Percentiles rank a stretch among this genome's conserved stretches.
Evolutionary conservation across 148 eudicot species (phyloP).

Genomic region (Silene uniflora): DNA sequence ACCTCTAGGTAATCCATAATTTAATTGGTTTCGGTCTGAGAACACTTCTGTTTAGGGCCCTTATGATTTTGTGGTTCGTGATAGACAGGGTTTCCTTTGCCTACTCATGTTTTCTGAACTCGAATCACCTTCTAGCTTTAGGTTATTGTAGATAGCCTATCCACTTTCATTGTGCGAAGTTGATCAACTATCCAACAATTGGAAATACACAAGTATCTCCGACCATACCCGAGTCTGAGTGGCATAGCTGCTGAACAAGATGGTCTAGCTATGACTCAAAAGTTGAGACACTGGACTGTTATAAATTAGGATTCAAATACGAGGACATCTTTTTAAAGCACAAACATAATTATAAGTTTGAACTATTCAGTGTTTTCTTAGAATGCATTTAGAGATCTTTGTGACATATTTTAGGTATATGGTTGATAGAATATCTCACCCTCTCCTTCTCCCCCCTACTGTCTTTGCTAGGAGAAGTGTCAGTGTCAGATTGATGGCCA

Average conservation of each 20-base stretch:
- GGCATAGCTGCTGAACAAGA: too few species aligned
- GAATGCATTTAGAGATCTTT: neutral
- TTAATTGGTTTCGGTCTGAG: too few species aligned
- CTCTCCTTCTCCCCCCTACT: too few species aligned
- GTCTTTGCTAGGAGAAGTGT: too few species aligned
- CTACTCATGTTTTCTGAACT: neutral
- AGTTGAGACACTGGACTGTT: neutral
- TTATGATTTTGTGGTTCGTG: too few species aligned
- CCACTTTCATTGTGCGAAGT: neutral
- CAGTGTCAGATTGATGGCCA: too few species aligned
- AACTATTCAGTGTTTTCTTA: neutral
- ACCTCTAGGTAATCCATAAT: too few species aligned
- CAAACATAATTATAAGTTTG: neutral
- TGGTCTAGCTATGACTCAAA: neutral
- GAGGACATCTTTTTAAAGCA: neutral
- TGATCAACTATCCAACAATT: too few species aligned
- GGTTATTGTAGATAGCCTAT: neutral
- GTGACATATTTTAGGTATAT: neutral
- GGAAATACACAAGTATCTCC: too few species aligned
- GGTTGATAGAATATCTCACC: neutral
- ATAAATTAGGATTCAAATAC: neutral
- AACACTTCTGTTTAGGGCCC: too few species aligned
- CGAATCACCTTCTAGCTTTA: neutral
- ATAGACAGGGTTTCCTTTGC: neutral
- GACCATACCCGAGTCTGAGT: too few species aligned